Percentiles rank a stretch among this genome's conserved stretches.
phyloP scores from a whole-genome alignment of 176 grass and related monocot species.

The Bolboschoenus planiculmis region DNA sequence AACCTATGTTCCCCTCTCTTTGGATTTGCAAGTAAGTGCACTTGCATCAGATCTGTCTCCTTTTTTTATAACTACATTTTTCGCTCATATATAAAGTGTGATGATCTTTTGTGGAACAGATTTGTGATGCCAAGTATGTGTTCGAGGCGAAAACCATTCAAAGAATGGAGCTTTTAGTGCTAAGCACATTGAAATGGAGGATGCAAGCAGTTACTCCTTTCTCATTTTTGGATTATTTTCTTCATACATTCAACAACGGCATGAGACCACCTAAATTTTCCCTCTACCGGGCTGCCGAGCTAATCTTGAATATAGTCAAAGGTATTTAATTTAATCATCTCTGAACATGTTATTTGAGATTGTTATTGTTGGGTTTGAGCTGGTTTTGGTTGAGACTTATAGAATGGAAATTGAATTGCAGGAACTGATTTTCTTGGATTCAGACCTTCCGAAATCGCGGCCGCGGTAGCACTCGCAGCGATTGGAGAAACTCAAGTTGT shows the following conservation, averaged over 20 bases:
- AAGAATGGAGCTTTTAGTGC: conserved; percentile 87
- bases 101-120: conserved; percentile 22
- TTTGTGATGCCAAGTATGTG: conserved; percentile 47
- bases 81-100: conserved; percentile 6
- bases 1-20: conserved; percentile 45
- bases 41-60: background rate
- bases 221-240: conserved; percentile 77
- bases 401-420: conserved; percentile 17
- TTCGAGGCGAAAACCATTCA: conserved; percentile 72
- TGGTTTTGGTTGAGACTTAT: conserved; percentile 1
- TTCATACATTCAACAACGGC: conserved; percentile 44
- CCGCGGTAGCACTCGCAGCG: conserved; percentile 32
- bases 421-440: conserved; percentile 52
- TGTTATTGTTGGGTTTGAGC: background rate
- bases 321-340: conserved; percentile 33
- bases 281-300: conserved; percentile 32
- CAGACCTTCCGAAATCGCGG: conserved; percentile 68
- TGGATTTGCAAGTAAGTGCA: conserved; percentile 73
- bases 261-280: conserved; percentile 19
- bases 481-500: conserved; percentile 24
- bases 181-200: conserved; percentile 77
- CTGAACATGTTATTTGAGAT: background rate
- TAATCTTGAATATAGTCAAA: conserved; percentile 49
- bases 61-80: background rate
- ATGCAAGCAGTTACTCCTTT: conserved; percentile 86